phyloP scores from a whole-genome alignment of 306 rosid species.

The Malus fusca region DNA sequence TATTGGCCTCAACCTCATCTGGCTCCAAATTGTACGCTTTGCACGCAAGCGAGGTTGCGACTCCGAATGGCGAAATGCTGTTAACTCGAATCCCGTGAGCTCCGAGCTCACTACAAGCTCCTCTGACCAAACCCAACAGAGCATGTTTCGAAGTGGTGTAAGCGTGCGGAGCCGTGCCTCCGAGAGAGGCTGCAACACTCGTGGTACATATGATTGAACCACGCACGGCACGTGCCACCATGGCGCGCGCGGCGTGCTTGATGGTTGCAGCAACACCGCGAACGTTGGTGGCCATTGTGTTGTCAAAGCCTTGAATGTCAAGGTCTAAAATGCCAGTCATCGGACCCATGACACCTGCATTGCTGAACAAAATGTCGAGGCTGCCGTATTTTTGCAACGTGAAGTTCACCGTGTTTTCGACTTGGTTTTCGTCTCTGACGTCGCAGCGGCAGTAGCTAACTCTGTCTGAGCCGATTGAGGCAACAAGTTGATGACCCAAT shows the following conservation, averaged over 20 bases:
- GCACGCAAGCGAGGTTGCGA: slow-evolving; percentile 76
- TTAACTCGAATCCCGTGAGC: slow-evolving; percentile 75
- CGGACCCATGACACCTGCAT: slow-evolving; percentile 72
- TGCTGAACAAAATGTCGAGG: slow-evolving; percentile 65
- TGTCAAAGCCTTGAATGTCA: slow-evolving; percentile 51
- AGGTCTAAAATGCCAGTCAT: slow-evolving; percentile 54
- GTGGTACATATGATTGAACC: slow-evolving; percentile 85
- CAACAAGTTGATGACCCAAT: slow-evolving; percentile 40
- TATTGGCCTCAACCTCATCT: slow-evolving; percentile 38
- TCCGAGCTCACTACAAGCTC: slow-evolving; percentile 76
- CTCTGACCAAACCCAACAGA: slow-evolving; percentile 51
- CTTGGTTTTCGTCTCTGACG: slow-evolving; percentile 68
- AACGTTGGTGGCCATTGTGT: slow-evolving; percentile 58
- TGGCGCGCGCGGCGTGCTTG: slow-evolving; percentile 62
- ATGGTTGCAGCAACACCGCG: slow-evolving; percentile 60
- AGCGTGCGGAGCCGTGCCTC: slow-evolving; percentile 58
- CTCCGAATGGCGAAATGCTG: slow-evolving; percentile 71
- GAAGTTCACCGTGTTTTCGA: slow-evolving; percentile 46
- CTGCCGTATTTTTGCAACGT: slow-evolving; percentile 53
- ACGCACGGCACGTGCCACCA: slow-evolving; percentile 40
- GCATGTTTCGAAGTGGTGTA: slow-evolving; percentile 71
- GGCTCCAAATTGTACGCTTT: slow-evolving; percentile 35
- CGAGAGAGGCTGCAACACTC: slow-evolving; percentile 58
- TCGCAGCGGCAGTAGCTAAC: slow-evolving; percentile 70
- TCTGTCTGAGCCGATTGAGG: slow-evolving; percentile 39